Conservation (phyloP, 108 stramenopile species). For the Epithemia pelagica region DNA sequence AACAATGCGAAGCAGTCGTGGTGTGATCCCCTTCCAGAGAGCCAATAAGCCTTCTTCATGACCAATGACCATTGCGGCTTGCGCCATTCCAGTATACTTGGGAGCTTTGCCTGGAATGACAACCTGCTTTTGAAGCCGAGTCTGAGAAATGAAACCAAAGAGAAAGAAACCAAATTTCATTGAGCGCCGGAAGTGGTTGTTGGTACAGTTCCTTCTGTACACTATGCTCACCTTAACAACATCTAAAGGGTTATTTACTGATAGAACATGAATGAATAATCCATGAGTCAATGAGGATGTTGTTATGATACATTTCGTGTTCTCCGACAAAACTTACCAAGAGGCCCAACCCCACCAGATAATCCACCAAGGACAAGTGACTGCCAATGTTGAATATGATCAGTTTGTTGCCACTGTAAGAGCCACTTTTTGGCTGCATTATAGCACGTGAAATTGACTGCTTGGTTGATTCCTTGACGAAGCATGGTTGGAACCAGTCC, state of each 20-base stretch:
- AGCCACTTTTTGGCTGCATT: slow-evolving; percentile 66
- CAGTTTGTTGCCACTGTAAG: slow-evolving; percentile 28
- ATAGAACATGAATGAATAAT: slow-evolving; percentile 2
- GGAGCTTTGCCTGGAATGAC: slow-evolving; percentile 61
- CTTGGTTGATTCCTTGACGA: slow-evolving; percentile 98
- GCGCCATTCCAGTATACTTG: slow-evolving; percentile 81
- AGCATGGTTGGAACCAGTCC: slow-evolving; percentile 93
- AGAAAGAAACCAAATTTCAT: no score
- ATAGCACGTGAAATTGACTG: slow-evolving; percentile 95
- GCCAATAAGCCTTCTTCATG: slow-evolving; percentile 89
- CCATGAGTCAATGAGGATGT: no score
- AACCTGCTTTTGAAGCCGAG: slow-evolving; percentile 94
- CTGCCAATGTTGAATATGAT: slow-evolving; percentile 73
- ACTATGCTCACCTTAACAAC: slow-evolving; percentile 53
- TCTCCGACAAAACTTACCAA: background rate
- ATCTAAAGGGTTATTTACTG: slow-evolving; percentile 31
- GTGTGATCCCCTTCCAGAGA: slow-evolving; percentile 96
- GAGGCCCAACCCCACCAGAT: slow-evolving; percentile 91
- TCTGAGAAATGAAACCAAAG: no score
- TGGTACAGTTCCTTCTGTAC: no score
- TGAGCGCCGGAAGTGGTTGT: no score
- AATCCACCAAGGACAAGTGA: slow-evolving; percentile 88
- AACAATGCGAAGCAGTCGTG: slow-evolving; percentile 90
- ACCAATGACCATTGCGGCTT: slow-evolving; percentile 76
- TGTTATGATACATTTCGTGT: no score